phyloP scores from a whole-genome alignment of 148 eudicot species.

The Chenopodium formosanum region DNA sequence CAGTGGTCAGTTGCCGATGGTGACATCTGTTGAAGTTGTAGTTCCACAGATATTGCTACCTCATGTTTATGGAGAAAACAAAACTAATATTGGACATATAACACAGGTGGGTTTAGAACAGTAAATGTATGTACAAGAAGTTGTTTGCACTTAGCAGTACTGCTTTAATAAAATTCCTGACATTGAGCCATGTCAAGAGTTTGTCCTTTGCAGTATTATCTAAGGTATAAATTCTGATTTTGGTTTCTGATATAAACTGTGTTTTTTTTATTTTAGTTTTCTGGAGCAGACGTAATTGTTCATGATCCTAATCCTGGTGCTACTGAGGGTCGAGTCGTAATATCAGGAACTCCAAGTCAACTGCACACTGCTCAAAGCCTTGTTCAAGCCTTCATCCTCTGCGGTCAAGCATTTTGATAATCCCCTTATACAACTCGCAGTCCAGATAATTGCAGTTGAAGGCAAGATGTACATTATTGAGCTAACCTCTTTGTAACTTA shows the following conservation, averaged over 20 bases:
- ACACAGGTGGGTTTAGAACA: slow-evolving; percentile 37
- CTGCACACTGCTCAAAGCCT: slow-evolving; percentile 51
- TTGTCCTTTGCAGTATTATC: not conserved
- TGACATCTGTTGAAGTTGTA: slow-evolving; percentile 42
- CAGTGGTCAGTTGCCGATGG: slow-evolving; percentile 35
- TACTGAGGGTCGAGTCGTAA: slow-evolving; percentile 34
- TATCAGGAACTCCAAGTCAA: slow-evolving; percentile 49
- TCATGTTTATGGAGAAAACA: slow-evolving; percentile 54
- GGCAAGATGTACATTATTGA: slow-evolving; percentile 22
- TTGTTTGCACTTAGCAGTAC: not conserved
- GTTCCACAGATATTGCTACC: slow-evolving; percentile 41
- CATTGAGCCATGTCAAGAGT: too few species aligned
- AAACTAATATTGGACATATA: slow-evolving; percentile 39
- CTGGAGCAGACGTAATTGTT: slow-evolving; percentile 51
- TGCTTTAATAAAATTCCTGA: not conserved
- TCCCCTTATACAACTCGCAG: not conserved
- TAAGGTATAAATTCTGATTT: not conserved
- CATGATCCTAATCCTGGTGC: slow-evolving; percentile 47
- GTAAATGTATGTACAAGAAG: not conserved
- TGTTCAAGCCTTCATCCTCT: slow-evolving; percentile 53
- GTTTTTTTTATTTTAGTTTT: slow-evolving; percentile 34
- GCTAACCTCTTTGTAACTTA: slow-evolving; percentile 3
- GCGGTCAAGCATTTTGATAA: slow-evolving; percentile 42
- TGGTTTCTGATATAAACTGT: not conserved
- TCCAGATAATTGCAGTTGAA: not conserved